These are phyloP conservation scores for Blepharisma undulans DNA, from an alignment of 169 alveolate genomes.

Conservation along the genomic window DNA sequence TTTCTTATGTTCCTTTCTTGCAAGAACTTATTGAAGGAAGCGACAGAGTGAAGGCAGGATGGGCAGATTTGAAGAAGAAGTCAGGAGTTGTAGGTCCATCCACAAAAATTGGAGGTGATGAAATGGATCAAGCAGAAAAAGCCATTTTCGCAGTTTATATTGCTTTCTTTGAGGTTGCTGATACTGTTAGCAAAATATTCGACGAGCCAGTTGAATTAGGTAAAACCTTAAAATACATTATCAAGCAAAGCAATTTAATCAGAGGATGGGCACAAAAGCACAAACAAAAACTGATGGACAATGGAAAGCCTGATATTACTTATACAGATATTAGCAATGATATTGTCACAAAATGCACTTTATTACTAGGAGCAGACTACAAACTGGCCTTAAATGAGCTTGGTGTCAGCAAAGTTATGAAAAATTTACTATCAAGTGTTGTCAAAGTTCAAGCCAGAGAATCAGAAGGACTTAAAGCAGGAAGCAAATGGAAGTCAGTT, in stretches of 20 bases:
- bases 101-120: conserved; percentile 33
- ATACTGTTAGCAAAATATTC: background rate
- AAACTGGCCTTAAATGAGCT: conserved; percentile 14
- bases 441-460: background rate
- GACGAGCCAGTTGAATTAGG: background rate
- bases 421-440: background rate
- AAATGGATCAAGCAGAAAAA: conserved; percentile 39
- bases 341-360: conserved; percentile 26
- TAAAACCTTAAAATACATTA: background rate
- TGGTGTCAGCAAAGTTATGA: conserved; percentile 25
- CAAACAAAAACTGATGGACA: conserved; percentile 20
- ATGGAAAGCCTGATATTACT: conserved; percentile 6
- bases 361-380: conserved; percentile 12
- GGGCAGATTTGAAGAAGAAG: conserved; percentile 14
- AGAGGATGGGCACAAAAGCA: conserved; percentile 40
- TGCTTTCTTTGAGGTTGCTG: conserved; percentile 15
- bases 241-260: conserved; percentile 11
- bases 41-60: background rate
- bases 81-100: conserved; percentile 1
- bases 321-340: conserved; percentile 8
- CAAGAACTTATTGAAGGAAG: conserved; percentile 19
- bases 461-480: background rate
- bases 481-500: conserved; percentile 28
- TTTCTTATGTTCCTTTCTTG: background rate
- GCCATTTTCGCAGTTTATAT: conserved; percentile 37